Conservation (phyloP, 2,329 filamentous ascomycete species). For the Endoconidiophora laricicola region DNA sequence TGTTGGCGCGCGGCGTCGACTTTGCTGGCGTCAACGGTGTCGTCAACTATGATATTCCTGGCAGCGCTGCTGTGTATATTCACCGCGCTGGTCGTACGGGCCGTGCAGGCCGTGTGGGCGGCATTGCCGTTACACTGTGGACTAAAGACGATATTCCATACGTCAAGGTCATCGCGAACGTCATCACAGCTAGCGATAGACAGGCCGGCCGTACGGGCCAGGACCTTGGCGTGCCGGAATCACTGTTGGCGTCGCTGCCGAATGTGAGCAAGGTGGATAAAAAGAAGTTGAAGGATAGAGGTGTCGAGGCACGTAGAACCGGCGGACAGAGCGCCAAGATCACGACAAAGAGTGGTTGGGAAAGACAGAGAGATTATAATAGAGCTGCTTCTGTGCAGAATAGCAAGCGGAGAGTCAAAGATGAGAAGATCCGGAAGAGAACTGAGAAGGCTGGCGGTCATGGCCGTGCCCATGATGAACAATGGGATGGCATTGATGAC, state of each 20-base stretch:
- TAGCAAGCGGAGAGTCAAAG: conserved; percentile 38
- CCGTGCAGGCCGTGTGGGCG: conserved; percentile 70
- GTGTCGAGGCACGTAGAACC: conserved; percentile 53
- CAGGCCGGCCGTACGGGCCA: conserved; percentile 38
- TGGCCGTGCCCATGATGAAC: conserved; percentile 15
- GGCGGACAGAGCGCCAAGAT: conserved; percentile 44
- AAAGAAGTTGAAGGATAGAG: conserved; percentile 64
- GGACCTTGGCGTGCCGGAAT: conserved; percentile 53
- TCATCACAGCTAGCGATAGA: conserved; percentile 71
- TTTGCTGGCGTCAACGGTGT: conserved; percentile 92
- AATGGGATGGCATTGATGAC: conserved; percentile 35
- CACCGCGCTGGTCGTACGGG: conserved; percentile 88
- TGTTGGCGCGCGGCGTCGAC: conserved; percentile 82
- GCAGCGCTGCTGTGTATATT: conserved; percentile 77
- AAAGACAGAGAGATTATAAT: conserved; percentile 52
- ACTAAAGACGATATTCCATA: conserved; percentile 86
- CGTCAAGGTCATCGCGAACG: conserved; percentile 82
- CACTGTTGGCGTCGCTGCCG: conserved; percentile 77
- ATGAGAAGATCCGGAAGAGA: conserved; percentile 15
- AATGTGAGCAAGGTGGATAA: conserved; percentile 69
- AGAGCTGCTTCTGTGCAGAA: conserved; percentile 43
- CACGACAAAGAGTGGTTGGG: conserved; percentile 66
- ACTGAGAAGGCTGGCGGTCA: conserved; percentile 13
- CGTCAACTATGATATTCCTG: conserved; percentile 93
- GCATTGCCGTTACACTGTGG: conserved; percentile 84